Evolutionary conservation across 345 rosid species (phyloP), one percentile per base, ranked within the genome.

Genomic region (Jatropha curcas): DNA sequence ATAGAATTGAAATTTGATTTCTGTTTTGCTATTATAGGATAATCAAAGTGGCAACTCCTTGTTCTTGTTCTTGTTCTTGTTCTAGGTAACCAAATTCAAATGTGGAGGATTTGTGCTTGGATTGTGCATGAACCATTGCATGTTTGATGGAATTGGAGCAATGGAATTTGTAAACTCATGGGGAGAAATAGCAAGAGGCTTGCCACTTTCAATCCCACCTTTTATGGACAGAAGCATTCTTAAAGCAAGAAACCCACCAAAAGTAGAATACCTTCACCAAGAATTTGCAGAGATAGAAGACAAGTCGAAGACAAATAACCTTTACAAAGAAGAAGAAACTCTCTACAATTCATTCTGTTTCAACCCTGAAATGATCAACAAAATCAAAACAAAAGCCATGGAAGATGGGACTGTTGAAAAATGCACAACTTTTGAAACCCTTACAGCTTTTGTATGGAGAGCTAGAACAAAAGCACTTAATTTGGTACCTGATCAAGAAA

Each of bases 391-490:
- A 37, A 83, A 70, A 46, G 92, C 89, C 11, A 76, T 71, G 76
- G 87, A 83, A 77, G 88, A 88, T 48, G 84, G 87, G 70, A 82
- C 66, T 37, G 82, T 89, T 1, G 78, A 75, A 30, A 79, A 78
- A 63, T 88, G 97, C 78, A 87, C 96, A 16, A 84, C 86, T 41
- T 94, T 94, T 66, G 94, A 91, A 70, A 90, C 89, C 13, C 86
- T 94, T 28, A 90, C 98, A 11, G 98, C 86, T 16, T 88, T 91
- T 48, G 94, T 94, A 28, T 94, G 98, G 98, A 86, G 78, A 75
- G 92, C 93, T 46, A 71, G 98, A 74, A 88, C 97, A 51, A 84
- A 82, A 80, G 90, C 98, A 68, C 76, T 94, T 13, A 82, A 82
- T 19, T 77, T 94, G 86, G 73, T 78, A 3, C 79, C 86, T 53